These are phyloP conservation scores for Pythium aquatile DNA, from an alignment of 352 stramenopile species.

Conservation along the genomic window DNA sequence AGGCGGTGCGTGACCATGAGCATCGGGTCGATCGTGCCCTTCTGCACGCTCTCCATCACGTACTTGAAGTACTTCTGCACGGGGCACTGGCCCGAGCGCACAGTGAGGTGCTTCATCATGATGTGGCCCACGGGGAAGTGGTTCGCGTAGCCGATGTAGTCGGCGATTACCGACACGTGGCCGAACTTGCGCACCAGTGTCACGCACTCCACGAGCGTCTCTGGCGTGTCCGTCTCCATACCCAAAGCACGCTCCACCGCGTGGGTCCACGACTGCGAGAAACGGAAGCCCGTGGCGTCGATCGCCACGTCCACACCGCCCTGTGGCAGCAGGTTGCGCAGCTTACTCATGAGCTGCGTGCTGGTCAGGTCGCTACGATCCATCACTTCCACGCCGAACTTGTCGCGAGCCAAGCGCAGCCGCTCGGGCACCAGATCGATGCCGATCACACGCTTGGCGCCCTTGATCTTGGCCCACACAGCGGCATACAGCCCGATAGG, in stretches of 20 bases:
- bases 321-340: conserved; percentile 48
- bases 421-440: conserved; percentile 51
- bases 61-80: conserved; percentile 60
- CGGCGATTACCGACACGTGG: conserved; percentile 49
- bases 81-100: conserved; percentile 46
- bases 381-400: conserved; percentile 63
- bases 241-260: conserved; percentile 30
- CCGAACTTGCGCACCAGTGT: conserved; percentile 59
- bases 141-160: conserved; percentile 45
- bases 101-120: conserved; percentile 59
- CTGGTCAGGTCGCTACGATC: conserved; percentile 45
- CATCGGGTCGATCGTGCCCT: conserved; percentile 27
- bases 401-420: conserved; percentile 52
- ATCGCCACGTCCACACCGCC: conserved; percentile 56
- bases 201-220: conserved; percentile 40
- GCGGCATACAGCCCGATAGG: conserved; percentile 54
- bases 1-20: conserved; percentile 33
- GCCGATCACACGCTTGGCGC: conserved; percentile 56
- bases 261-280: conserved; percentile 25
- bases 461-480: conserved; percentile 62
- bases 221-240: conserved; percentile 51
- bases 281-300: conserved; percentile 44
- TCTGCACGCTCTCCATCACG: conserved; percentile 35
- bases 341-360: conserved; percentile 36
- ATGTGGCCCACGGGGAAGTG: conserved; percentile 57